Evolutionary conservation across 306 rosid genomes (phyloP), one percentile per base, ranked within the genome.

Genomic region (Parietaria judaica): DNA sequence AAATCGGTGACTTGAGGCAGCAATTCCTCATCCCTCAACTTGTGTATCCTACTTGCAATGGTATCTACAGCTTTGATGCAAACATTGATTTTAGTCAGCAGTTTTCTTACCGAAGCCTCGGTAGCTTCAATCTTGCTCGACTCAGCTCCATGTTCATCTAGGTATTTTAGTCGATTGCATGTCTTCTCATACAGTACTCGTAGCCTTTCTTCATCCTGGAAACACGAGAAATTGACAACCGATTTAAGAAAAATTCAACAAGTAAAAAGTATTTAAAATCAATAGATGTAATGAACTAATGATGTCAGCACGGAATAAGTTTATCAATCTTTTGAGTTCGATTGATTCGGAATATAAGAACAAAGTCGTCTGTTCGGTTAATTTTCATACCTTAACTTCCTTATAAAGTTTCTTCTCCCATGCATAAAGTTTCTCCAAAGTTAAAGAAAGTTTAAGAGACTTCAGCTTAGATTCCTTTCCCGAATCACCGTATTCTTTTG

Each of bases 371-470:
- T 31, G n/a, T 37, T 23, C 2, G 31, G 11, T 35, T 14, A 10
- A 14, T 67, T 39, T 38, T n/a, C 45, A 68, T 78, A 94, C 99
- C 99, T 86, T 88, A 51, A 94, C 87, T 88, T 94, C 99, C 78
- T 88, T 94, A 35, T 84, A 78, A 57, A 94, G 71, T 69, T 94
- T 94, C 82, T 84, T 86, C 79, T 94, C 99, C 99, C 99, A 88
- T 39, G 67, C 97, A 72, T 94, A 83, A 66, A 94, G 97, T 67
- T 76, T 81, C 77, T 88, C 95, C 76, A 94, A 69, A 46, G 97
- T 94, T 17, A 83, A 76, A 51, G 99, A 84, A 65, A 94, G 94
- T 70, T 84, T 86, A 64, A 80, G 82, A 23, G 84, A 70, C 74
- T 73, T 76, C 54, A 68, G 35, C 47, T 66, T 81, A 14, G 78